Evolutionary conservation across 1,284 basidiomycete species (phyloP).

Genomic region (Naganishia albida): DNA sequence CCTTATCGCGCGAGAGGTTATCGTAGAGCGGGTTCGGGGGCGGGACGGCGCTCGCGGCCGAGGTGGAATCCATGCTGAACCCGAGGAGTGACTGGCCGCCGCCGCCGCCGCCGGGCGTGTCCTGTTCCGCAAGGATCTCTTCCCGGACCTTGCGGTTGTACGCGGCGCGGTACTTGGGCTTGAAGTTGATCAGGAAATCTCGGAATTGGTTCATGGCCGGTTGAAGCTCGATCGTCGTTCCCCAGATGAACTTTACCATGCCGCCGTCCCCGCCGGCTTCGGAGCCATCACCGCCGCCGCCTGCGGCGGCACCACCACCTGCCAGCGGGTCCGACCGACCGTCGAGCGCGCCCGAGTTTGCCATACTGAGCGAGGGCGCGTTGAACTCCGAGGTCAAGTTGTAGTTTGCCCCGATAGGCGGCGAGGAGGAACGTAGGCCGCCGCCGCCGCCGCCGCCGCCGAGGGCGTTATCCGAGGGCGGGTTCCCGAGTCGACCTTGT

Average conservation of each 20-base stretch:
- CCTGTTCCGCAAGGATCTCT: constrained; percentile 55
- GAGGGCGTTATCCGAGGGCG: constrained; percentile 21
- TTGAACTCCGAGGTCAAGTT: constrained; percentile 62
- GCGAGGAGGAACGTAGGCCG: constrained; percentile 30
- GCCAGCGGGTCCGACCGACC: constrained; percentile 27
- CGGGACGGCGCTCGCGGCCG: constrained; percentile 53
- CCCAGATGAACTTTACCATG: constrained; percentile 90
- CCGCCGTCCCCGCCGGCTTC: constrained; percentile 37
- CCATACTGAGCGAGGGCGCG: constrained; percentile 32
- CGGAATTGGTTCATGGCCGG: constrained; percentile 90
- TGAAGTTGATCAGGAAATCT: constrained; percentile 87
- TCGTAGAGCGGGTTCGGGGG: constrained; percentile 51
- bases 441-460: too few species aligned
- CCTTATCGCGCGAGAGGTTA: constrained; percentile 63
- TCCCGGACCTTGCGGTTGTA: constrained; percentile 52
- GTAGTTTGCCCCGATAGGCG: constrained; percentile 49
- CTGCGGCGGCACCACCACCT: constrained; percentile 32
- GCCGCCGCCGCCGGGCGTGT: too few species aligned
- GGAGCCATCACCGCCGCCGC: constrained; percentile 33
- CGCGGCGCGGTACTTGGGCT: constrained; percentile 82
- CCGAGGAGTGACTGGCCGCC: constrained; percentile 39
- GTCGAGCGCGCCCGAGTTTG: constrained; percentile 35
- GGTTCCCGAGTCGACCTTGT: constrained; percentile 24
- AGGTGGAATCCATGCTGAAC: constrained; percentile 38
- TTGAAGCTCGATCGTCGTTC: constrained; percentile 85